These are phyloP conservation scores for Alisma plantagoaquatica DNA, from an alignment of 106 monocot species.

Conservation along the genomic window DNA sequence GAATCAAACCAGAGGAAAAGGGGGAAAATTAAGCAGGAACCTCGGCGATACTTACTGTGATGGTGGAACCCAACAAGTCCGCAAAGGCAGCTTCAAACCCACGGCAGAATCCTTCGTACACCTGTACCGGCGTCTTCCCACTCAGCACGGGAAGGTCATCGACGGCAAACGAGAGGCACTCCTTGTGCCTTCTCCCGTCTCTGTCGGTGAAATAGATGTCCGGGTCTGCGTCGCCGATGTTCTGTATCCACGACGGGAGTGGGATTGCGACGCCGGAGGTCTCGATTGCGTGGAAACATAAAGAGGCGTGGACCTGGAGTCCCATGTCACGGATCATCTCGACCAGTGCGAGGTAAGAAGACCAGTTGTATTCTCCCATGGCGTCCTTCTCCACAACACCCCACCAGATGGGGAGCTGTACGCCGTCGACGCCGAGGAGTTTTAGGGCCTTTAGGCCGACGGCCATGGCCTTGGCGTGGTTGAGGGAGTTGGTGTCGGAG, in stretches of 20 bases:
- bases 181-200: conserved; percentile 20
- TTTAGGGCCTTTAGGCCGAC: conserved; percentile 61
- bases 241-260: conserved; percentile 40
- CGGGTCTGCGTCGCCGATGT: conserved; percentile 29
- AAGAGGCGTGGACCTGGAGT: conserved; percentile 36
- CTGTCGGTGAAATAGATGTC: conserved; percentile 53
- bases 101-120: conserved; percentile 29
- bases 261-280: conserved; percentile 12
- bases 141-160: conserved; percentile 54
- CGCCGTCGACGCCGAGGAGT: conserved; percentile 57
- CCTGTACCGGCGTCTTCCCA: conserved; percentile 40
- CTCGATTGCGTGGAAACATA: conserved; percentile 31
- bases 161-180: conserved; percentile 48
- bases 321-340: conserved; percentile 45
- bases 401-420: conserved; percentile 70
- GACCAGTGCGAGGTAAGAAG: conserved; percentile 34
- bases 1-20: neutral
- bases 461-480: conserved; percentile 49
- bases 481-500: conserved; percentile 30
- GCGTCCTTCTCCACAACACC: conserved; percentile 38
- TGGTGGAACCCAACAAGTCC: conserved; percentile 44
- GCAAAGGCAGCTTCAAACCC: conserved; percentile 40
- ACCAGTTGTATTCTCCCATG: conserved; percentile 26
- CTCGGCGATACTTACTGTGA: conserved; percentile 26
- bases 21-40: neutral